Conservation (phyloP, 2,329 filamentous ascomycete species). For the Aspergillus eucalypticola region DNA sequence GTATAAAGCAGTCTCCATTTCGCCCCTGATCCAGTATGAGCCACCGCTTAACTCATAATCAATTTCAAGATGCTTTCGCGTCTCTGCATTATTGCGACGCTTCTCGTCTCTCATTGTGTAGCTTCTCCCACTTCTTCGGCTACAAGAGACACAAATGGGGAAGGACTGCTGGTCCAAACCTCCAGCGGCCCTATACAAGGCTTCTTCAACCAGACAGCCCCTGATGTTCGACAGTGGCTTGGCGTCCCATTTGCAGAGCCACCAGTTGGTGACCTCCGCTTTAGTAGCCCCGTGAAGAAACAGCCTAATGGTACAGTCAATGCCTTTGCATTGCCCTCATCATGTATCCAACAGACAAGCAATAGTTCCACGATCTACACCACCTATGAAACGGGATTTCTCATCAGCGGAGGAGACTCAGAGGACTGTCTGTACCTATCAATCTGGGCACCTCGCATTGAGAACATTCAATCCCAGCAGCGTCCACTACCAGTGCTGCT, state of each 20-base stretch:
- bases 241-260: conserved; percentile 51
- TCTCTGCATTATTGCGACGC: not conserved
- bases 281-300: conserved; percentile 34
- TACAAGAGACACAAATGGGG: not conserved
- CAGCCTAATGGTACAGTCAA: conserved; percentile 21
- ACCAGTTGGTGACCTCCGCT: conserved; percentile 46
- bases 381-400: conserved; percentile 17
- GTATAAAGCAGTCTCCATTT: not conserved
- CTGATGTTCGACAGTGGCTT: conserved; percentile 35
- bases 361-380: conserved; percentile 19
- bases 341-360: conserved; percentile 9
- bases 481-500: conserved; percentile 18
- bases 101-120: not conserved
- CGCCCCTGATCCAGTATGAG: not conserved
- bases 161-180: conserved; percentile 11
- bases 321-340: conserved; percentile 16
- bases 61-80: not conserved
- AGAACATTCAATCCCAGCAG: not conserved
- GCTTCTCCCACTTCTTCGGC: not conserved
- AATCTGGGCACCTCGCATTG: conserved; percentile 18
- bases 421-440: conserved; percentile 24
- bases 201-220: conserved; percentile 18
- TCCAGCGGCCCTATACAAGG: conserved; percentile 20
- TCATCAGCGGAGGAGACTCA: conserved; percentile 10
- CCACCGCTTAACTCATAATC: not conserved